Evolutionary conservation across 2,329 filamentous ascomycete species (phyloP).

Genomic region (Trichoderma pleuroti): DNA sequence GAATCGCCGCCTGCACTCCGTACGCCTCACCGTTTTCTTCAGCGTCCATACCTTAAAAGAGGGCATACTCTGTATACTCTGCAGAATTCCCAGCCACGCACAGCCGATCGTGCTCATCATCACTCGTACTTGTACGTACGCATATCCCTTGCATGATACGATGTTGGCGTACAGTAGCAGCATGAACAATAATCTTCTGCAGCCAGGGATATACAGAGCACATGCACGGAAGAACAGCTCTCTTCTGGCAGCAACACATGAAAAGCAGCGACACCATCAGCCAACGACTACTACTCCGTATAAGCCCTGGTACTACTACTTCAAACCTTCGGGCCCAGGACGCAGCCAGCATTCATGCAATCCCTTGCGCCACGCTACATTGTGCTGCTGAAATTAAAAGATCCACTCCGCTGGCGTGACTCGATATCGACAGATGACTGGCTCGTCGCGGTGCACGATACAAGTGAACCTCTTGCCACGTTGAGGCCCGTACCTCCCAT

Average conservation of each 20-base stretch:
- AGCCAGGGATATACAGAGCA: neutral
- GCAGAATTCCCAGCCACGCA: neutral
- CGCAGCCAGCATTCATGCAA: neutral
- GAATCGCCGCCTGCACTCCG: neutral
- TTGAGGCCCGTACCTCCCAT: neutral
- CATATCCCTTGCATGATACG: neutral
- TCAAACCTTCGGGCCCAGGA: neutral
- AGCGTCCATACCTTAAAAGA: neutral
- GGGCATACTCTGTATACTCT: neutral
- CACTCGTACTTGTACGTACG: neutral
- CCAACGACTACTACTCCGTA: neutral
- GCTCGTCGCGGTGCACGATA: neutral
- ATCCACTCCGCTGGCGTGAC: constrained; percentile 12
- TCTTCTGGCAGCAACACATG: neutral
- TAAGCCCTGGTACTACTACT: neutral
- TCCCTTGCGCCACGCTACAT: constrained; percentile 1
- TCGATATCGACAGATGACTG: constrained; percentile 3
- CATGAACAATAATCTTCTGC: neutral
- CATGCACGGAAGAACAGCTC: neutral
- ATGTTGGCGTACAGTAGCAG: neutral
- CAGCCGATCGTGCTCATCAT: neutral
- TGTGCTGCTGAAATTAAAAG: constrained; percentile 1
- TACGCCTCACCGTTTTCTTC: neutral
- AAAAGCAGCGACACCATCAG: neutral
- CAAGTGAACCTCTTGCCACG: neutral